Evolutionary conservation across 768 basidiomycete genomes (phyloP), one percentile per base, ranked within the genome.

Genomic region (Hericium rajendrae): DNA sequence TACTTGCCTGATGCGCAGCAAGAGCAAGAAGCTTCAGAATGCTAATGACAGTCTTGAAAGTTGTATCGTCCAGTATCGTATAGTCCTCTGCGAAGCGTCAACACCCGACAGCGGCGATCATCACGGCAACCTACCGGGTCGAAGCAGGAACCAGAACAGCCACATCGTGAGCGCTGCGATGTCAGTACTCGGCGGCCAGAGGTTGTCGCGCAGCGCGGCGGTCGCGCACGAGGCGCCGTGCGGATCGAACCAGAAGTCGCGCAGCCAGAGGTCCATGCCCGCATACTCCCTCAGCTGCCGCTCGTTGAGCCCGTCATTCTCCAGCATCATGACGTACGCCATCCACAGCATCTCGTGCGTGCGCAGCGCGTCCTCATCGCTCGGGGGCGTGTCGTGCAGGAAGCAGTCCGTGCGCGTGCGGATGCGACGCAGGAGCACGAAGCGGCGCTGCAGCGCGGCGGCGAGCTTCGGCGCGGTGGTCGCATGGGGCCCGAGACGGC

Each of bases 311-410:
- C 82, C 86, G 28, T 86, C 86, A 62, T 89, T 86, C 72, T 93
- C 91, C 50, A 92, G 72, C 76, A 91, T 78, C 82, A 92, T 82
- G 39, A 88, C 70, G 65, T 86, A 91, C 26, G 83, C 78, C 28
- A 79, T 78, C 75, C 83, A 86, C 5, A 91, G 77, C 13, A 81
- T 65, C n/a, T 82, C 74, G 22, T 73, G 70, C 38, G 78, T 57
- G 16, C 60, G 59, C 53, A 63, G 64, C 15, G 63, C 62, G 18
- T 69, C 68, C n/a, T 60, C 56, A 12, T 67, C 64, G 51, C 64
- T 54, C 43, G 64, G 61, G 38, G 66, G 62, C 38, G 60, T 48
- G 3, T 63, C 57, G 41, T 56, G 32, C 15, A 59, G 65, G 16
- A 65, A 71, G 28, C 76, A 74, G 58, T 78, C 75, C 28, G 68